A percentile compares a stretch with the other conserved stretches of the same genome.
Conservation (phyloP, 75 land plant genomes). For the Larix kaempferi region DNA sequence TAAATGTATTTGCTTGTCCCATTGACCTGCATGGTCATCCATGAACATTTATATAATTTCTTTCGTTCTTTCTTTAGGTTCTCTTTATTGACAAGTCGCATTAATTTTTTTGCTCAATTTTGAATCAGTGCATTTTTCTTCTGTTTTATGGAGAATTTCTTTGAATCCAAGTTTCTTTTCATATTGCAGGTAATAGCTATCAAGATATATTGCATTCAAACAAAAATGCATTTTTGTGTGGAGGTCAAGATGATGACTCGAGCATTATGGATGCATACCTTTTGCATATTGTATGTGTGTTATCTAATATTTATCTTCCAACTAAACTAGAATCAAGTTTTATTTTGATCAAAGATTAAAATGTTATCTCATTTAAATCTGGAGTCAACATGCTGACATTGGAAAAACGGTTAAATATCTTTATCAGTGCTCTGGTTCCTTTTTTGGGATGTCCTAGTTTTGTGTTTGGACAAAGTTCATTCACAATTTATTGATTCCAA, state of each 20-base stretch:
- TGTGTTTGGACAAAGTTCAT: neutral
- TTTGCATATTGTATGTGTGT: conserved; percentile 69
- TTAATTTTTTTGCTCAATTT: neutral
- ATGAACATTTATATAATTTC: neutral
- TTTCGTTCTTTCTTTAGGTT: neutral
- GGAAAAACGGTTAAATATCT: neutral
- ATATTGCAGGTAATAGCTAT: conserved; percentile 76
- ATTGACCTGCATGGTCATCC: neutral
- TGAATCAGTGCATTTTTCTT: neutral
- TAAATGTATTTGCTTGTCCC: neutral
- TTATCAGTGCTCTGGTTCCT: neutral
- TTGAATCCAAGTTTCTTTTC: neutral
- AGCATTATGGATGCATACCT: conserved; percentile 87
- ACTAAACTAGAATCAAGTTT: neutral
- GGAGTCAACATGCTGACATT: too few relatives aligned
- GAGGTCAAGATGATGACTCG: conserved; percentile 55
- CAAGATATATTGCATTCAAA: conserved; percentile 75
- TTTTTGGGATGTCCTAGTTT: neutral
- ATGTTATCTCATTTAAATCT: too few relatives aligned
- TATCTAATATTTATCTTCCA: neutral
- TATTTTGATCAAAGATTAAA: neutral
- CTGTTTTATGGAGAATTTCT: neutral
- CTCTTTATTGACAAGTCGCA: neutral
- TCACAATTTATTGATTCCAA: neutral
- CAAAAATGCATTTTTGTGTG: conserved; percentile 61